phyloP scores from a whole-genome alignment of 2,329 filamentous ascomycete species.

The Diaporthe australafricana region DNA sequence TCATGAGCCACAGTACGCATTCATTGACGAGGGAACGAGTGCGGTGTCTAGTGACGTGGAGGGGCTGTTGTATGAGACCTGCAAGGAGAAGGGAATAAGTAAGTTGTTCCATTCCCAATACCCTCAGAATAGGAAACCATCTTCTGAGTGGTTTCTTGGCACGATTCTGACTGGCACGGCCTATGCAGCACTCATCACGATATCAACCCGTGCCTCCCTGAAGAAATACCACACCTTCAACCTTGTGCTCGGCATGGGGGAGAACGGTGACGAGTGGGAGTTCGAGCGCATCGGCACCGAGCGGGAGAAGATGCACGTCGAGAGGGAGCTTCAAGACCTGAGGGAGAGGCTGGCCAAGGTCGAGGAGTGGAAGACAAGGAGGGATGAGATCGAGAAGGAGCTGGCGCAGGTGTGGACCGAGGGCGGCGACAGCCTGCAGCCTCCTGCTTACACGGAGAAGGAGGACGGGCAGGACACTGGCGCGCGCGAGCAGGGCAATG shows the following conservation, averaged over 20 bases:
- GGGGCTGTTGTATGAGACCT: constrained; percentile 90
- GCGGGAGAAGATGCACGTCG: constrained; percentile 91
- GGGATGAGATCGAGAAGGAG: constrained; percentile 85
- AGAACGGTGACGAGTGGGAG: constrained; percentile 87
- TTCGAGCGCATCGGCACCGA: constrained; percentile 95
- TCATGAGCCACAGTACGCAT: constrained; percentile 93
- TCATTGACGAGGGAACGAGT: constrained; percentile 95
- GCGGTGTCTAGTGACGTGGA: constrained; percentile 96
- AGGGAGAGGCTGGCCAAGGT: constrained; percentile 84
- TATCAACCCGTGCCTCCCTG: constrained; percentile 91
- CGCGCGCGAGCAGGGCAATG: constrained; percentile 34
- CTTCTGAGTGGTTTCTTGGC: constrained; percentile 19
- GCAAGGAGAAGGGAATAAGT: constrained; percentile 95
- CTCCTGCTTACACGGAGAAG: constrained; percentile 57
- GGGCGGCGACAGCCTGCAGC: constrained; percentile 58
- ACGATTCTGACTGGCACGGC: constrained; percentile 39
- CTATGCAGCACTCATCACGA: constrained; percentile 83
- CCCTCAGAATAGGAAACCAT: no score
- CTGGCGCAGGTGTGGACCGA: constrained; percentile 74
- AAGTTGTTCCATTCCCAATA: constrained; percentile 53
- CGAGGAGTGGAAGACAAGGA: constrained; percentile 83
- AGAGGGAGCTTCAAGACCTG: constrained; percentile 89
- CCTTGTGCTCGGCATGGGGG: constrained; percentile 83
- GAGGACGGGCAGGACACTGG: neutral
- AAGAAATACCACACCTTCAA: constrained; percentile 97